A percentile compares a stretch with the other conserved stretches of the same genome.
These are phyloP conservation scores for Daldinia eschscholtzii DNA, from an alignment of 2,329 filamentous ascomycete genomes.

Conservation along the genomic window DNA sequence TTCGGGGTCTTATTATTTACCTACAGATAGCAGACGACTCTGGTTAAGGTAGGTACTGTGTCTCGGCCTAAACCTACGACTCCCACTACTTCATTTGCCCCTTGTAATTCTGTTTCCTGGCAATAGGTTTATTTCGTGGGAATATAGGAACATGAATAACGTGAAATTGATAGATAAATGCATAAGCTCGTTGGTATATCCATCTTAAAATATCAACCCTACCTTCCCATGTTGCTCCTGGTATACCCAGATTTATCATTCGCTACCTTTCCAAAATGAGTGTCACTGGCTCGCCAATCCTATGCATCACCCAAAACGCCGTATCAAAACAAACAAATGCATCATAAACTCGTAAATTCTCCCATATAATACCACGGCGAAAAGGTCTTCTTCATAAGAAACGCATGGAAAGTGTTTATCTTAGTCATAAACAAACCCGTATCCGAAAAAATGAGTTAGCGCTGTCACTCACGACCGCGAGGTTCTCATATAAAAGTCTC, in stretches of 20 bases:
- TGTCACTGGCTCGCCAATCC: not conserved
- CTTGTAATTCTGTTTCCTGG: no score
- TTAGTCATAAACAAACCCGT: not conserved
- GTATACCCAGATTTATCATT: not conserved
- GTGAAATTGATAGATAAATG: not conserved
- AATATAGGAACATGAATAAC: not conserved
- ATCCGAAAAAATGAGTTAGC: not conserved
- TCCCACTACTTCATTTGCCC: no score
- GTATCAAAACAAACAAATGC: not conserved
- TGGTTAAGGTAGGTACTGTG: no score
- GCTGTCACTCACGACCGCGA: not conserved
- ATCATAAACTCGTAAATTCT: not conserved
- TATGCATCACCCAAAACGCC: not conserved
- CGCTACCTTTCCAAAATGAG: not conserved
- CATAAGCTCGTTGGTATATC: not conserved
- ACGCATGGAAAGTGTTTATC: not conserved
- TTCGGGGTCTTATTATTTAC: no score
- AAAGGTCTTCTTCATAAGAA: not conserved
- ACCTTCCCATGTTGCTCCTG: not conserved
- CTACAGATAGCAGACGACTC: no score
- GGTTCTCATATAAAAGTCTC: not conserved
- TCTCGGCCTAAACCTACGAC: no score
- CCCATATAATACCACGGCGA: not conserved
- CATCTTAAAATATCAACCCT: not conserved
- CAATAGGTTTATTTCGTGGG: not conserved